Percentiles rank a stretch among this genome's conserved stretches.
These are phyloP conservation scores for Dalbergia cochinchinensis DNA, from an alignment of 306 rosid genomes.

Conservation along the genomic window DNA sequence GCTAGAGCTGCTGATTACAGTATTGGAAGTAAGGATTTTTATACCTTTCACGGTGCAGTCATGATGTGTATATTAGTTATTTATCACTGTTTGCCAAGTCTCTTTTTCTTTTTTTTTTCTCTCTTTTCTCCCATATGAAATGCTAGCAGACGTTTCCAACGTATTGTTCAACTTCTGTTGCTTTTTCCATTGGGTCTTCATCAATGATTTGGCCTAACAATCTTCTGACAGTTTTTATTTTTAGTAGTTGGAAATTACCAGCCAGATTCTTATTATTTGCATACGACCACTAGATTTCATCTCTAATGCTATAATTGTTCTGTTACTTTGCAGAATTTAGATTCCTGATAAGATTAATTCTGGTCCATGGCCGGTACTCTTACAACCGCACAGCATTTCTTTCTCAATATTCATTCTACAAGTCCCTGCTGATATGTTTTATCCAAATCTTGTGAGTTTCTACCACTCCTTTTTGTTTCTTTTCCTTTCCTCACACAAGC, in stretches of 20 bases:
- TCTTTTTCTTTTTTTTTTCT: not conserved
- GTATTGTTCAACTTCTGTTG: slow-evolving; percentile 30
- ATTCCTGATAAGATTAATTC: slow-evolving; percentile 88
- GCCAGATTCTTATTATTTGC: slow-evolving; percentile 34
- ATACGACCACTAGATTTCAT: slow-evolving; percentile 35
- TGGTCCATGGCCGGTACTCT: slow-evolving; percentile 98
- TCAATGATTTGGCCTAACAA: slow-evolving; percentile 28
- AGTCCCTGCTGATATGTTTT: slow-evolving; percentile 92
- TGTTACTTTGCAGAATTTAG: slow-evolving; percentile 85
- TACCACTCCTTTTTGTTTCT: not conserved
- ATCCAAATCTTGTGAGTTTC: slow-evolving; percentile 96
- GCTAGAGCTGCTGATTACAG: slow-evolving; percentile 99
- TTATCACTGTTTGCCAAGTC: slow-evolving; percentile 16
- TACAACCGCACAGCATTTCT: slow-evolving; percentile 98
- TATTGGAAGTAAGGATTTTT: slow-evolving; percentile 80
- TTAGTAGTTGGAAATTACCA: slow-evolving; percentile 26
- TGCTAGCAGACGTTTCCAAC: not conserved
- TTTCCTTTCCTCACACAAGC: slow-evolving; percentile 14
- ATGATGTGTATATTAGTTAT: slow-evolving; percentile 33
- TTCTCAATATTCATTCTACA: slow-evolving; percentile 96
- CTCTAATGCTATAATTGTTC: slow-evolving; percentile 37
- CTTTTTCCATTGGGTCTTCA: slow-evolving; percentile 18
- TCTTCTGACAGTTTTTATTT: slow-evolving; percentile 21
- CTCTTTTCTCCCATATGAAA: slow-evolving; percentile 10
- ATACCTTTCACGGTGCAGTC: slow-evolving; percentile 28